phyloP scores from a whole-genome alignment of 2,329 filamentous ascomycete genomes.

The Colletotrichum sansevieriae region DNA sequence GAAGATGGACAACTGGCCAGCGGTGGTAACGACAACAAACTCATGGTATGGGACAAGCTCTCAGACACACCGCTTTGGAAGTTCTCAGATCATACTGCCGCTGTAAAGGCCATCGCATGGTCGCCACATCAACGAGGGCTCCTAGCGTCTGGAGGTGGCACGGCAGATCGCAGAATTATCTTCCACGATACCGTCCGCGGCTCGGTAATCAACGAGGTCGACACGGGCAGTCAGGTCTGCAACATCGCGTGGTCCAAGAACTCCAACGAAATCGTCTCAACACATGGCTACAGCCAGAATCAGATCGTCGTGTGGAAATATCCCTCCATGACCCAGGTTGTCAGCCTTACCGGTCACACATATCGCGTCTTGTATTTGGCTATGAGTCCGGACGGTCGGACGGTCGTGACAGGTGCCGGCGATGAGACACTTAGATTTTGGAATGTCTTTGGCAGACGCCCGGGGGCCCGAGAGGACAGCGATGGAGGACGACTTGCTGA shows the following conservation, averaged over 20 bases:
- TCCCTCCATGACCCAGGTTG: conserved; percentile 96
- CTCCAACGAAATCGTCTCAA: conserved; percentile 96
- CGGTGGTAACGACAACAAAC: conserved; percentile 97
- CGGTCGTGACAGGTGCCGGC: conserved; percentile 94
- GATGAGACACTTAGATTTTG: conserved; percentile 97
- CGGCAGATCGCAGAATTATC: conserved; percentile 94
- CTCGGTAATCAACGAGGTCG: conserved; percentile 84
- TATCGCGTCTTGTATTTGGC: conserved; percentile 96
- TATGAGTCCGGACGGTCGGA: conserved; percentile 95
- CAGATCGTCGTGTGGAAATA: conserved; percentile 99
- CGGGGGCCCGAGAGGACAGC: conserved; percentile 77
- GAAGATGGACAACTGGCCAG: conserved; percentile 95
- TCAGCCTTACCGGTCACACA: conserved; percentile 94
- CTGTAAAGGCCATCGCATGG: conserved; percentile 98
- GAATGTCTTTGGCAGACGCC: conserved; percentile 92
- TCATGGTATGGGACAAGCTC: conserved; percentile 98
- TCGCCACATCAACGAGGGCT: conserved; percentile 95
- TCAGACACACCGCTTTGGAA: conserved; percentile 93
- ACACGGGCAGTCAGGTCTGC: conserved; percentile 98
- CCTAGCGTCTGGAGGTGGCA: conserved; percentile 95
- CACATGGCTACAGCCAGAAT: conserved; percentile 97
- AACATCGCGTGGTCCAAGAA: conserved; percentile 98
- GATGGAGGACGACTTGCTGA: conserved; percentile 76
- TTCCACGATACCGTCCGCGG: conserved; percentile 97
- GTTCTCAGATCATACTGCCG: conserved; percentile 93